Conservation (phyloP, 139 green algal species). For the Coelastrella sp. region DNA sequence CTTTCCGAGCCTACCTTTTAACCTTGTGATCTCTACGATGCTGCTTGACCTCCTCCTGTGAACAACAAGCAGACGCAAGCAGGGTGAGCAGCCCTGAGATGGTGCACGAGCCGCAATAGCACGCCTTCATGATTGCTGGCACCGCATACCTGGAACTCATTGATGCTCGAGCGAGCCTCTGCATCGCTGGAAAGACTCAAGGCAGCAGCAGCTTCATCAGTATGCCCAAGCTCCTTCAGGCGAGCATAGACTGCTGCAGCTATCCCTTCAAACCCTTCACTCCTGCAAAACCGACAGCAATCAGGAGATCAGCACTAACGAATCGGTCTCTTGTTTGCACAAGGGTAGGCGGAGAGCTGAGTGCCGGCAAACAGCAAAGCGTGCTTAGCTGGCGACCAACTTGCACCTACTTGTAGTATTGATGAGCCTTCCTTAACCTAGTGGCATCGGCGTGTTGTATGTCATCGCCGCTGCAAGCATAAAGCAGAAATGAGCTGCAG, state of each 20-base stretch:
- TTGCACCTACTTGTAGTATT: neutral
- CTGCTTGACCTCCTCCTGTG: no score
- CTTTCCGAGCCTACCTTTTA: no score
- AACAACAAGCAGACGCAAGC: no score
- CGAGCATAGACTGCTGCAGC: neutral
- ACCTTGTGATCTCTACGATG: no score
- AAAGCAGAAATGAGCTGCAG: no score
- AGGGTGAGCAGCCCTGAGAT: no score
- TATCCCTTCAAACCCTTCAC: neutral
- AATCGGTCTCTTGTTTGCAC: neutral
- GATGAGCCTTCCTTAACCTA: neutral
- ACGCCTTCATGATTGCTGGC: no score
- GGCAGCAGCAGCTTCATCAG: neutral
- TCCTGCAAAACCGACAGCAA: neutral
- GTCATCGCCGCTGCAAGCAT: neutral
- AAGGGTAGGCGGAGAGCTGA: neutral
- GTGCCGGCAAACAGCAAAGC: neutral
- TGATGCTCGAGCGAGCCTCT: constrained; percentile 1
- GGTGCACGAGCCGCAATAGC: no score
- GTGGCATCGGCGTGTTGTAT: neutral
- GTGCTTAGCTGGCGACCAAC: neutral
- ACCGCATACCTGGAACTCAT: no score
- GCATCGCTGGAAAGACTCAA: neutral
- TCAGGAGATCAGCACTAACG: neutral
- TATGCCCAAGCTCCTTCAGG: neutral